Percentiles rank a stretch among this genome's conserved stretches.
Conservation (phyloP, 257 asterid genomes). For the Salvia hispanica region DNA sequence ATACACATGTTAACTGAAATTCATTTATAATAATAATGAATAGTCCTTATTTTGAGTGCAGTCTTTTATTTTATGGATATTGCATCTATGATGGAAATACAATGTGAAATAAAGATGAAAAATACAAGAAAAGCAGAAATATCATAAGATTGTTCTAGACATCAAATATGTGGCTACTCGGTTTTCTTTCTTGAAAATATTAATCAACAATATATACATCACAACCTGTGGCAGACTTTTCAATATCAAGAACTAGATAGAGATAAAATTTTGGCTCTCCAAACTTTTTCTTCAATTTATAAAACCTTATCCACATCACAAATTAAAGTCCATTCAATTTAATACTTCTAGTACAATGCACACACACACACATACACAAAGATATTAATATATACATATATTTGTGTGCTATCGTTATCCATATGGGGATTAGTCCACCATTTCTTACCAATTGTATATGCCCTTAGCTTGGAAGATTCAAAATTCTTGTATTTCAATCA, state of each 20-base stretch:
- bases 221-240: slow-evolving; percentile 24
- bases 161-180: slow-evolving; percentile 27
- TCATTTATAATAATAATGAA: too few species aligned
- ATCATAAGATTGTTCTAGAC: neutral
- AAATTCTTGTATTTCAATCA: slow-evolving; percentile 16
- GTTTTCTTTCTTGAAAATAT: neutral
- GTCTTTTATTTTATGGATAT: neutral
- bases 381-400: too few species aligned
- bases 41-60: neutral
- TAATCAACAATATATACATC: slow-evolving; percentile 17
- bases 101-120: neutral
- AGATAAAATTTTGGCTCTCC: slow-evolving; percentile 22
- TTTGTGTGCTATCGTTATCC: slow-evolving; percentile 41
- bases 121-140: neutral
- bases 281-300: slow-evolving; percentile 14
- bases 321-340: slow-evolving; percentile 30
- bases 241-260: slow-evolving; percentile 26
- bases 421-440: slow-evolving; percentile 35
- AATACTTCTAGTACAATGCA: neutral
- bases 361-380: neutral
- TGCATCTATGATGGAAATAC: neutral
- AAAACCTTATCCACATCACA: slow-evolving; percentile 43
- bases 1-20: too few species aligned
- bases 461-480: slow-evolving; percentile 36
- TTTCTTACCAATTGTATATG: slow-evolving; percentile 33